Percentiles rank a stretch among this genome's conserved stretches.
Evolutionary conservation across 352 stramenopile genomes (phyloP).

Genomic region (Phytophthora macrochlamydospora): DNA sequence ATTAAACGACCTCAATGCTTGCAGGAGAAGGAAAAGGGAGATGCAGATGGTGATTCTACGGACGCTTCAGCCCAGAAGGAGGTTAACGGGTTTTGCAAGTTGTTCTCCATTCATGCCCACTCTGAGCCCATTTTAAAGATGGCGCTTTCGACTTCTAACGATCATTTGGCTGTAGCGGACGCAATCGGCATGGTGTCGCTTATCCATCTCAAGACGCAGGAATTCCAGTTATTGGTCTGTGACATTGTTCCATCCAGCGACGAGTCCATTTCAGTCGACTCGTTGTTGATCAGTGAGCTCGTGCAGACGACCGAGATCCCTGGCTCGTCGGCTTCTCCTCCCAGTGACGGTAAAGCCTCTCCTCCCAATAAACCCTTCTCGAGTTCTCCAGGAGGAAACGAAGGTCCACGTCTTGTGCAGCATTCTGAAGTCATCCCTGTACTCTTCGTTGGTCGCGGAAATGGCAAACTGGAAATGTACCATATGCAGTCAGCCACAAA

Average conservation of each 20-base stretch:
- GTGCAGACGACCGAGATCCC: conserved; percentile 69
- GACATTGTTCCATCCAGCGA: conserved; percentile 45
- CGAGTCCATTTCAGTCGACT: conserved; percentile 61
- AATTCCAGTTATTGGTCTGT: conserved; percentile 65
- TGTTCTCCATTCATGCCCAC: conserved; percentile 68
- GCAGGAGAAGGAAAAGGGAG: background rate
- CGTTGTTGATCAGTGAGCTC: conserved; percentile 67
- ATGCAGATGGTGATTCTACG: conserved; percentile 3
- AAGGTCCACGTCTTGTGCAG: conserved; percentile 26
- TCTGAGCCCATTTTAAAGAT: conserved; percentile 58
- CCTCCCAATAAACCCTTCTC: conserved; percentile 10
- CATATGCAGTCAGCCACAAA: conserved; percentile 71
- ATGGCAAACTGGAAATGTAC: conserved; percentile 76
- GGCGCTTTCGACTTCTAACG: conserved; percentile 51
- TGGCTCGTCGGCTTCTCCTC: conserved; percentile 9
- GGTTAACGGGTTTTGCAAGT: conserved; percentile 39
- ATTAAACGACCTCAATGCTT: conserved; percentile 4
- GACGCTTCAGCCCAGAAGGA: conserved; percentile 15
- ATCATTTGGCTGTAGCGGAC: conserved; percentile 62
- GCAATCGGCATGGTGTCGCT: conserved; percentile 63
- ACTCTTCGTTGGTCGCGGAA: conserved; percentile 73
- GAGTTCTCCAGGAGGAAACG: background rate
- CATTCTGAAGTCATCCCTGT: conserved; percentile 63
- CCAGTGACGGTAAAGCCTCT: conserved; percentile 19
- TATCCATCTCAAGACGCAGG: conserved; percentile 51